Base-by-base conservation (phyloP, 2,329 filamentous ascomycete genomes). In the Microcyclospora tardicrescens region DNA sequence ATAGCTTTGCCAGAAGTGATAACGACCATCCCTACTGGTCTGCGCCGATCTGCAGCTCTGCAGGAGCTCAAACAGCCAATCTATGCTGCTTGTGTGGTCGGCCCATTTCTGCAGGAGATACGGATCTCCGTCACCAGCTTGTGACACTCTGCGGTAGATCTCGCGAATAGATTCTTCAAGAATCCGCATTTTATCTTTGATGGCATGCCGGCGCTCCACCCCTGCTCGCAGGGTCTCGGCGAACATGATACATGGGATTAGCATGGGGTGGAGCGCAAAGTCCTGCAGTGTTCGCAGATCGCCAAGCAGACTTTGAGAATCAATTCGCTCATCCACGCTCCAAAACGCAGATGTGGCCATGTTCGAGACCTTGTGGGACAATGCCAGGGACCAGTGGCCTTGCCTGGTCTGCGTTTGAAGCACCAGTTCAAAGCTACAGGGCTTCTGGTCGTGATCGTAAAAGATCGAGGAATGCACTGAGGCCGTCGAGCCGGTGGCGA, bases 171-270 rank as follows among this genome's bases (percentile, higher is more conserved):
- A 32, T 8, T 39, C 13, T 31, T 50, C 47, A 8, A 50, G 34
- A 8, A 24, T 35, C 3, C 33, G 33, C n/a, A 50, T 16, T 14
- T 35, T 35, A 1, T 37, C 16, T 32, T 50, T 48, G 19, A 49
- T 40, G 5, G 38, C 36, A 1, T 34, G 33, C 10, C 46, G 38
- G 8, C 46, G 42, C 11, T 44, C 34, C 24, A 42, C 34, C 6
- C 16, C 40, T 34, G 39, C 38, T 2, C 36, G 43, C 10, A 49
- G 27, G 6, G 32, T 39, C 4, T 36, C 33, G 8, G 41, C 35
- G 28, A 44, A 46, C 45, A 50, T 47, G 37, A 45, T 49, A 37
- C 45, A 44, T 1, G 47, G 47, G 6, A 49, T 39, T 8, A 49
- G 35, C 45, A 49, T 44, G 3, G 47, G 47, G 27, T 49, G 47